These are phyloP conservation scores for Phyllosticta ampelicida DNA, from an alignment of 2,329 filamentous ascomycete species.

Conservation along the genomic window DNA sequence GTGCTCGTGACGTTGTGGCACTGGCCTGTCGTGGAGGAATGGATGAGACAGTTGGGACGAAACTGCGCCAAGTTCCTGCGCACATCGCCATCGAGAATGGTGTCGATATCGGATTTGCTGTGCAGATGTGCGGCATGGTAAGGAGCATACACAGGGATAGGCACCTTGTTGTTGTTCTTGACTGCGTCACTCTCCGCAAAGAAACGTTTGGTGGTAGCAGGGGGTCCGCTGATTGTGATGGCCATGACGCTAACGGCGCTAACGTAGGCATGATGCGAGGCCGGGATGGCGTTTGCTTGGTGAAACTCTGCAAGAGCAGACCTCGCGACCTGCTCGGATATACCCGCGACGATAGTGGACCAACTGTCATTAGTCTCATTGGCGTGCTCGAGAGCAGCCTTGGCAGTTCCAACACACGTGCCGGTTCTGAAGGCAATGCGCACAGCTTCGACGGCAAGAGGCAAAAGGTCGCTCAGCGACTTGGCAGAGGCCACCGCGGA, in stretches of 20 bases:
- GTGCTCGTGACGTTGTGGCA: constrained; percentile 36
- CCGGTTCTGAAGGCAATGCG: constrained; percentile 57
- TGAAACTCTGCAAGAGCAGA: constrained; percentile 48
- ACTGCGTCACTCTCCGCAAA: constrained; percentile 40
- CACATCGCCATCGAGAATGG: constrained; percentile 36
- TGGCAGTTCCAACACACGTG: constrained; percentile 32
- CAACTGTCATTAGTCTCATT: constrained; percentile 49
- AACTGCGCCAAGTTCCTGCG: constrained; percentile 31
- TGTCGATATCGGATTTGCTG: constrained; percentile 38
- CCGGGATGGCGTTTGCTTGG: constrained; percentile 39
- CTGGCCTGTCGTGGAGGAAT: constrained; percentile 38
- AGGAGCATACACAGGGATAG: constrained; percentile 46
- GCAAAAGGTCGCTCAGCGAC: constrained; percentile 50
- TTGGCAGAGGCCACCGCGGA: constrained; percentile 53
- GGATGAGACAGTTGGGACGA: constrained; percentile 33
- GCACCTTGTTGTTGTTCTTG: constrained; percentile 39
- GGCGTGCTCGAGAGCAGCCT: constrained; percentile 40
- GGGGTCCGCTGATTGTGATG: constrained; percentile 49
- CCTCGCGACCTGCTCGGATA: constrained; percentile 42
- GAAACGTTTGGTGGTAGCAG: constrained; percentile 41
- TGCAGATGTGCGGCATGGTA: constrained; percentile 50
- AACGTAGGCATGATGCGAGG: constrained; percentile 44
- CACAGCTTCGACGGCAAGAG: constrained; percentile 52
- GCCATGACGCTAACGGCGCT: constrained; percentile 50
- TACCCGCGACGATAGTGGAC: constrained; percentile 54